Evolutionary conservation across 1,139 yeast species (phyloP).

Genomic region (Meyerozyma guilliermondii): DNA sequence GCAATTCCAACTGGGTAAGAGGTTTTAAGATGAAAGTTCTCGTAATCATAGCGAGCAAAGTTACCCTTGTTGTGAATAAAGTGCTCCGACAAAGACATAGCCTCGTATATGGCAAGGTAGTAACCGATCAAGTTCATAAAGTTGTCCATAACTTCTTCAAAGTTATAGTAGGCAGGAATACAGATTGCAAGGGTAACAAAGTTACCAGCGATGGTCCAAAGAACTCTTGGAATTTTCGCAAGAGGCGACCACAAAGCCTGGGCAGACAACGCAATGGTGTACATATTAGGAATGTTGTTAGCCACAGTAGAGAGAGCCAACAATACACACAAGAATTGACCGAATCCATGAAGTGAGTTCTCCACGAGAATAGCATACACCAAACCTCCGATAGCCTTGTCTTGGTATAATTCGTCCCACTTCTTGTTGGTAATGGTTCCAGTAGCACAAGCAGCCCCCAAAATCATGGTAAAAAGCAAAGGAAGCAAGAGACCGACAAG

Average conservation of each 20-base stretch:
- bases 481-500: conserved; percentile 63
- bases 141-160: conserved; percentile 67
- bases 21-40: conserved; percentile 50
- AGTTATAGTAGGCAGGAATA: conserved; percentile 79
- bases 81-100: conserved; percentile 72
- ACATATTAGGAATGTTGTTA: conserved; percentile 89
- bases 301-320: conserved; percentile 82
- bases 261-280: conserved; percentile 79
- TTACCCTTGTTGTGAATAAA: conserved; percentile 66
- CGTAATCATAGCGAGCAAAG: conserved; percentile 55
- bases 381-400: conserved; percentile 73
- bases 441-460: conserved; percentile 86
- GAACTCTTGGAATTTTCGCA: conserved; percentile 67
- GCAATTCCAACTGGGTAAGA: conserved; percentile 73
- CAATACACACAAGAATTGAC: conserved; percentile 82
- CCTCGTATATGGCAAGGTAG: conserved; percentile 82
- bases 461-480: conserved; percentile 63
- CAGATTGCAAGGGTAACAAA: conserved; percentile 76
- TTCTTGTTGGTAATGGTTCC: conserved; percentile 44
- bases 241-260: conserved; percentile 78
- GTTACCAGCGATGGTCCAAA: conserved; percentile 78
- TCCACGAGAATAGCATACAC: conserved; percentile 72
- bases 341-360: conserved; percentile 80
- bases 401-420: conserved; percentile 50
- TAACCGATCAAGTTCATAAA: conserved; percentile 90